Conservation (phyloP, 805 yeast genomes). For the Nakazawaea holstii region DNA sequence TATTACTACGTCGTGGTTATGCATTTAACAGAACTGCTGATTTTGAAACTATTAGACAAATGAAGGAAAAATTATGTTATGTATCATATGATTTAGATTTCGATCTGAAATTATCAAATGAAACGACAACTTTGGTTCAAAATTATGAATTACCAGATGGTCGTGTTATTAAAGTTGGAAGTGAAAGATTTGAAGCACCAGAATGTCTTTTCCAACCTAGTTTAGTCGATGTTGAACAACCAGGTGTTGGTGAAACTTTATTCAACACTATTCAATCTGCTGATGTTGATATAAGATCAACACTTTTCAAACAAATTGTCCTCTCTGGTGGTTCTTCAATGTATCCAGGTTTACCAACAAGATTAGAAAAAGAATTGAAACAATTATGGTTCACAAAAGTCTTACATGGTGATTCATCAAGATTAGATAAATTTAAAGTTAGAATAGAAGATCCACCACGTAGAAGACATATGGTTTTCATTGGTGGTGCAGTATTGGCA, state of each 20-base stretch:
- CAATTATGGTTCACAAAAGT: conserved; percentile 93
- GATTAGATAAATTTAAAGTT: conserved; percentile 89
- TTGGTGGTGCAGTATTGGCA: conserved; percentile 98
- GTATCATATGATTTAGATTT: conserved; percentile 91
- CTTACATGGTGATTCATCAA: conserved; percentile 76
- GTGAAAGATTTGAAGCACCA: conserved; percentile 95
- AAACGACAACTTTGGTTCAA: conserved; percentile 93
- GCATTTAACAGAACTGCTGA: conserved; percentile 98
- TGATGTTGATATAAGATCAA: conserved; percentile 86
- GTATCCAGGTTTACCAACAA: conserved; percentile 97
- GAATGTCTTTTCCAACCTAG: conserved; percentile 96
- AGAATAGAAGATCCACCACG: conserved; percentile 98
- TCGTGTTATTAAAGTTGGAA: conserved; percentile 86
- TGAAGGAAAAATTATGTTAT: conserved; percentile 93
- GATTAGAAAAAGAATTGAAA: conserved; percentile 92
- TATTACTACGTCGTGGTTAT: conserved; percentile 91
- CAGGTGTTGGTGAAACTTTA: conserved; percentile 90
- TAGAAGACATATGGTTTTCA: conserved; percentile 97
- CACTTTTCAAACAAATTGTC: conserved; percentile 87
- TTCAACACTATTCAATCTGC: conserved; percentile 93
- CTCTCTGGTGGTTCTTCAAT: conserved; percentile 96
- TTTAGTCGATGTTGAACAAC: conserved; percentile 92
- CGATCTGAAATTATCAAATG: conserved; percentile 82
- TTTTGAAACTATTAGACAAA: conserved; percentile 97
- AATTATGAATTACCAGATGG: conserved; percentile 95